These are phyloP conservation scores for Bombardia bombarda DNA, from an alignment of 495 filamentous ascomycete species.

Conservation along the genomic window DNA sequence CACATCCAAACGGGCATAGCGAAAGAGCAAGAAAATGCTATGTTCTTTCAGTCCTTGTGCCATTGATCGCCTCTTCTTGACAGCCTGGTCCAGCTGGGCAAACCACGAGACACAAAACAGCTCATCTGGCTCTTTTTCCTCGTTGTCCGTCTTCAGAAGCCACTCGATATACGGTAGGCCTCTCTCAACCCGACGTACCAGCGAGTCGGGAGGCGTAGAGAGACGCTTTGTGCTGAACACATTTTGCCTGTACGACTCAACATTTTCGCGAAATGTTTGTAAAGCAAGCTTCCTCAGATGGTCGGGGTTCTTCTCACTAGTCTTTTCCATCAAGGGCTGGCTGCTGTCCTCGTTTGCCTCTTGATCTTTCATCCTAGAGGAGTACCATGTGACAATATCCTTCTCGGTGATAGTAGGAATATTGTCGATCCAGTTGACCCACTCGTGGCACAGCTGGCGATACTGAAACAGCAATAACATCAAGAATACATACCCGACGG, in stretches of 20 bases:
- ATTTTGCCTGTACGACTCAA: background rate
- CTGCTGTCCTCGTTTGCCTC: constrained; percentile 2
- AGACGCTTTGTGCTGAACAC: background rate
- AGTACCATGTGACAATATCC: constrained; percentile 44
- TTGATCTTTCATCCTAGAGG: constrained; percentile 12
- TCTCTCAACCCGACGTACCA: constrained; percentile 8
- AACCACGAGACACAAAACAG: constrained; percentile 20
- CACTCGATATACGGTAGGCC: constrained; percentile 20
- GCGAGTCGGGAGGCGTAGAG: background rate
- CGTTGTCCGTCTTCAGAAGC: constrained; percentile 11
- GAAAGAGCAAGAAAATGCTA: constrained; percentile 23
- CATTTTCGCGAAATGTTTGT: constrained; percentile 7
- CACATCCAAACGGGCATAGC: constrained; percentile 15
- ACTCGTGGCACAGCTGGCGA: constrained; percentile 38
- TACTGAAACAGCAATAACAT: constrained; percentile 36
- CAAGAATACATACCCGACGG: constrained; percentile 39
- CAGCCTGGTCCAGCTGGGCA: constrained; percentile 14
- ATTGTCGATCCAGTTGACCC: constrained; percentile 43
- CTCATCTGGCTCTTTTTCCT: background rate
- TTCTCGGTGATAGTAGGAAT: constrained; percentile 38
- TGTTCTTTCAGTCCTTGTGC: constrained; percentile 23
- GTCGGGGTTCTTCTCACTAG: background rate
- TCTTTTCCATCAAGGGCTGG: background rate
- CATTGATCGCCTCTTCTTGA: constrained; percentile 19
- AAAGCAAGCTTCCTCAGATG: constrained; percentile 9